A percentile compares a stretch with the other conserved stretches of the same genome.
Conservation (phyloP, 2,329 filamentous ascomycete species). For the Fusarium verticillioides region DNA sequence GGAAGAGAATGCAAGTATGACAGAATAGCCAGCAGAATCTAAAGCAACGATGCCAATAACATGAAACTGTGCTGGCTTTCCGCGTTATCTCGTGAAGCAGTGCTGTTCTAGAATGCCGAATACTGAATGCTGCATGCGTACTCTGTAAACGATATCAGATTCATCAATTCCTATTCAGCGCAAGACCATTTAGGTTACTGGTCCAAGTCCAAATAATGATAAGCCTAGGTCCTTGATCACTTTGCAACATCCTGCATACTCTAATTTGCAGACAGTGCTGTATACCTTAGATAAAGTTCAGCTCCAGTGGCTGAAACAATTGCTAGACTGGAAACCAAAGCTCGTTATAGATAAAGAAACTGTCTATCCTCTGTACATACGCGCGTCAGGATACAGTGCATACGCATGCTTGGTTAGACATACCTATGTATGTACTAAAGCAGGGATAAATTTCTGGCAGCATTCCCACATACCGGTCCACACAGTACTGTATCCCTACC, state of each 20-base stretch:
- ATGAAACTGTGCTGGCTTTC: not conserved
- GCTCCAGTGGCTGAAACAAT: not conserved
- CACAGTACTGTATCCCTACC: not conserved
- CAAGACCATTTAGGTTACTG: not conserved
- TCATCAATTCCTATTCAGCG: not conserved
- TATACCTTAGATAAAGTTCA: not conserved
- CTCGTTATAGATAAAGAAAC: conserved; percentile 2
- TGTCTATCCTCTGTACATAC: not conserved
- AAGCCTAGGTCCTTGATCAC: not conserved
- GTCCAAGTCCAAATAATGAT: not conserved
- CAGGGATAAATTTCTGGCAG: not conserved
- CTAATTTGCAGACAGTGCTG: not conserved
- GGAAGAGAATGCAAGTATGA: not conserved
- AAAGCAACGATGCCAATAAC: not conserved
- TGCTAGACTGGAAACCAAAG: conserved; percentile 8
- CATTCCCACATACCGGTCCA: conserved; percentile 8
- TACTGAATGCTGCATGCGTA: not conserved
- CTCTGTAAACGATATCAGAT: not conserved
- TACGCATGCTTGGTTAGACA: conserved; percentile 9
- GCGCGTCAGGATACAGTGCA: not conserved
- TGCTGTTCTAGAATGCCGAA: not conserved
- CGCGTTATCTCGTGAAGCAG: not conserved
- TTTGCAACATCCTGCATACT: not conserved
- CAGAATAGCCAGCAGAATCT: not conserved
- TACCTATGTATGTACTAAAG: not conserved